Percentiles rank a stretch among this genome's conserved stretches.
These are phyloP conservation scores for Plantago coronopus DNA, from an alignment of 305 asterid species.

Conservation along the genomic window DNA sequence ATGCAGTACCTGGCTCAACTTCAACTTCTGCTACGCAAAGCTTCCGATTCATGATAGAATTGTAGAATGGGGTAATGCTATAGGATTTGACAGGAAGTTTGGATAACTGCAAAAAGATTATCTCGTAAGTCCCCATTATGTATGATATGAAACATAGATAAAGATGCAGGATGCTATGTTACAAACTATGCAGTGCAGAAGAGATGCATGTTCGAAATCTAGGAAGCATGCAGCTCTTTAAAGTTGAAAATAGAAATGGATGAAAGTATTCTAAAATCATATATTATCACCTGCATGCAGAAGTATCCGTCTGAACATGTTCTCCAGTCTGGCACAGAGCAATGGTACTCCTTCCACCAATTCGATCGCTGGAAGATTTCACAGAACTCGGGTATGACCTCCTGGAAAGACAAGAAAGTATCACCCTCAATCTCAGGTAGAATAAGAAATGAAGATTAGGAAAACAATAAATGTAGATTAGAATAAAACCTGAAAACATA, in stretches of 20 bases:
- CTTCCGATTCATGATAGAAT: conserved; percentile 75
- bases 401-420: conserved; percentile 42
- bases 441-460: not conserved
- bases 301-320: conserved; percentile 50
- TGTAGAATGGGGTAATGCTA: conserved; percentile 52
- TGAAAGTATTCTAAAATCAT: not conserved
- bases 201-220: not conserved
- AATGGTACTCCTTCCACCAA: conserved; percentile 85
- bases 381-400: conserved; percentile 71
- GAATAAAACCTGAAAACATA: conserved; percentile 78
- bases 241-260: not conserved
- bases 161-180: not conserved
- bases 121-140: not conserved
- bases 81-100: conserved; percentile 71
- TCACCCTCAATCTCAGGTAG: not conserved
- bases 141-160: not conserved
- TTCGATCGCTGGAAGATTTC: conserved; percentile 51
- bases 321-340: conserved; percentile 51
- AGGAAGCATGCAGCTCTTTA: not conserved
- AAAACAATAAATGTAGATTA: not conserved
- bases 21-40: conserved; percentile 64
- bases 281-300: conserved; percentile 75
- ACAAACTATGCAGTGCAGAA: not conserved
- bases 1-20: conserved; percentile 31
- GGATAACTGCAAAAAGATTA: conserved; percentile 47